Evolutionary conservation across 2,329 filamentous ascomycete species (phyloP).

Genomic region (Aspergillus brunneoviolaceus): DNA sequence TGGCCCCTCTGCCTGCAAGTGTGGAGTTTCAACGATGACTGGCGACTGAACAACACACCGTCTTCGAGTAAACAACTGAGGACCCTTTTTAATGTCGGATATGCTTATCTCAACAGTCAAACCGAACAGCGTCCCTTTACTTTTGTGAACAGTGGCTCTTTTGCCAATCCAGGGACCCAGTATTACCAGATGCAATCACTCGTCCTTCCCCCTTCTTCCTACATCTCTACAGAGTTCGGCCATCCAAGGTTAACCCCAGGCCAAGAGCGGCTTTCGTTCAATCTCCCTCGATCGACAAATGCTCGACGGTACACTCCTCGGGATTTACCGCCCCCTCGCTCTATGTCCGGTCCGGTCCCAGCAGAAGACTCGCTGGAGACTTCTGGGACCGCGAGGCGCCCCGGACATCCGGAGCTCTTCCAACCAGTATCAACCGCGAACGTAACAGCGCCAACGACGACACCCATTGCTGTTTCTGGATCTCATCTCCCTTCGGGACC

Average conservation of each 20-base stretch:
- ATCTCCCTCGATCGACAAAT: slow-evolving; percentile 37
- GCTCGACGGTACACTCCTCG: slow-evolving; percentile 40
- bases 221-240: slow-evolving; percentile 38
- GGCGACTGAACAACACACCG: slow-evolving; percentile 25
- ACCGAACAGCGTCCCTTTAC: slow-evolving; percentile 20
- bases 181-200: slow-evolving; percentile 42
- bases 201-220: slow-evolving; percentile 40
- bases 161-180: slow-evolving; percentile 12
- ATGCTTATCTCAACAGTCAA: slow-evolving; percentile 25
- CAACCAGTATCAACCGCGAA: slow-evolving; percentile 22
- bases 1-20: slow-evolving; percentile 22
- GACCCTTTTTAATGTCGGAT: slow-evolving; percentile 21
- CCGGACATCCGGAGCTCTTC: slow-evolving; percentile 32
- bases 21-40: slow-evolving; percentile 25
- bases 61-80: slow-evolving; percentile 16
- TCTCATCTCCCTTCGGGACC: slow-evolving; percentile 16
- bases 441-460: slow-evolving; percentile 11
- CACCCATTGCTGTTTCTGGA: slow-evolving; percentile 12
- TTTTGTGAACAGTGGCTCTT: slow-evolving; percentile 23
- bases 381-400: slow-evolving; percentile 35
- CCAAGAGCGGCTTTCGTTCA: slow-evolving; percentile 36
- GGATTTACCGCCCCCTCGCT: slow-evolving; percentile 41
- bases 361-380: slow-evolving; percentile 39
- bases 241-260: slow-evolving; percentile 34
- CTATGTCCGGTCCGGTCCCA: slow-evolving; percentile 46